Evolutionary conservation across 805 yeast genomes (phyloP).

Genomic region (Tetrapisispora fleetii): DNA sequence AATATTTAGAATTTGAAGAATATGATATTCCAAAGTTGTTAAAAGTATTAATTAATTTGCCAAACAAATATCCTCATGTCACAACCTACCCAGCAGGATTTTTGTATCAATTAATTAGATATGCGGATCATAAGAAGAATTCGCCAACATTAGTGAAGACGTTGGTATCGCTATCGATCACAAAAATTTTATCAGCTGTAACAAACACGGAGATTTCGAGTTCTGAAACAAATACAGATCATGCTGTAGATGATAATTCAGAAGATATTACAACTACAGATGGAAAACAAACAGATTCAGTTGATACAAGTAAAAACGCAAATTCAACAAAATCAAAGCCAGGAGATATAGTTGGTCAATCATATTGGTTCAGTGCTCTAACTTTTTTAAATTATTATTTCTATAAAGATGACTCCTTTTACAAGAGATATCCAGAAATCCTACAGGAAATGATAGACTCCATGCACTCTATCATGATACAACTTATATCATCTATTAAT

Average conservation of each 20-base stretch:
- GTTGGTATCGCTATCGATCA: constrained; percentile 48
- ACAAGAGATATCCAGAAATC: constrained; percentile 43
- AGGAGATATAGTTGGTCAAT: constrained; percentile 59
- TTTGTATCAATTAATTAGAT: constrained; percentile 59
- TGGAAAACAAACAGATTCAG: neutral
- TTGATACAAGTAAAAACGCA: neutral
- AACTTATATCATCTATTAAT: constrained; percentile 56
- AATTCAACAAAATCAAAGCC: constrained; percentile 8
- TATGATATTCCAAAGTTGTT: constrained; percentile 66
- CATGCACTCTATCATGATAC: constrained; percentile 53
- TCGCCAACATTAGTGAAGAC: constrained; percentile 48
- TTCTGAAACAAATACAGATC: constrained; percentile 23
- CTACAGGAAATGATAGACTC: constrained; percentile 50
- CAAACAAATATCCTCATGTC: constrained; percentile 41
- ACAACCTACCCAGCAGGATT: constrained; percentile 56
- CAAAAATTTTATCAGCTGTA: constrained; percentile 46
- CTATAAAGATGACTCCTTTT: constrained; percentile 52
- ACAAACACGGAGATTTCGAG: neutral
- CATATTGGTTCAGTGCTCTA: constrained; percentile 82
- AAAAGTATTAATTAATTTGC: constrained; percentile 47
- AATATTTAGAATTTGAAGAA: constrained; percentile 54
- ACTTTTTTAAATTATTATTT: constrained; percentile 72
- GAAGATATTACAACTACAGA: neutral
- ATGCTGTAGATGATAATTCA: constrained; percentile 4
- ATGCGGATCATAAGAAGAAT: constrained; percentile 46